phyloP scores from a whole-genome alignment of 2,329 filamentous ascomycete genomes.

The Fusarium chaquense region DNA sequence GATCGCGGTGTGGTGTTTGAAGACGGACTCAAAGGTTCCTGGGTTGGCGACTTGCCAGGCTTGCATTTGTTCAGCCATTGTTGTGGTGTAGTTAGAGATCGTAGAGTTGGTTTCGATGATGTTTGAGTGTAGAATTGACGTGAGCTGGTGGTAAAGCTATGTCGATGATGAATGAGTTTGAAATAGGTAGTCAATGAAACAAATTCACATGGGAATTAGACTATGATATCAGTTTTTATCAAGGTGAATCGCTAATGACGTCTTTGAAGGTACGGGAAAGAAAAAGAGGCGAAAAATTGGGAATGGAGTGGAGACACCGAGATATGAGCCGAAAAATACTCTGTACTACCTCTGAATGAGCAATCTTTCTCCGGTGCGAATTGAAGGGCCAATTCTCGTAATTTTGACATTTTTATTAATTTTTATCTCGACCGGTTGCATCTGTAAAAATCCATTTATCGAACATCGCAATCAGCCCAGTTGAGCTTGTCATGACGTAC shows the following conservation, averaged over 20 bases:
- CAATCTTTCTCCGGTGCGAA: not conserved
- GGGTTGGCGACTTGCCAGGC: constrained; percentile 48
- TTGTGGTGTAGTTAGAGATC: not conserved
- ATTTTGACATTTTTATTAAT: not conserved
- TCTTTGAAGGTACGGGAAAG: not conserved
- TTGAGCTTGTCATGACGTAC: not conserved
- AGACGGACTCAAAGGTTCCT: constrained; percentile 42
- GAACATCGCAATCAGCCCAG: not conserved
- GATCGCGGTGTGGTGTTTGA: constrained; percentile 39
- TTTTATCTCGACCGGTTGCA: not conserved
- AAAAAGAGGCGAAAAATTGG: constrained; percentile 2
- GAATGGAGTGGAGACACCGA: constrained; percentile 25
- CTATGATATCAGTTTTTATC: not conserved
- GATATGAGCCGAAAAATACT: constrained; percentile 1
- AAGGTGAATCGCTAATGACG: constrained; percentile 26
- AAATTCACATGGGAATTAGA: not conserved
- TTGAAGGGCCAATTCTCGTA: constrained; percentile 2
- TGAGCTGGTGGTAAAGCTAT: not conserved
- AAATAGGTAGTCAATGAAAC: not conserved
- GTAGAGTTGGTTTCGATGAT: not conserved
- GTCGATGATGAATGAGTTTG: not conserved
- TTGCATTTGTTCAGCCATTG: constrained; percentile 43
- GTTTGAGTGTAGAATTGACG: not conserved
- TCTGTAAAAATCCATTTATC: not conserved
- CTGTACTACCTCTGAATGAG: not conserved